A percentile compares a stretch with the other conserved stretches of the same genome.
phyloP scores from a whole-genome alignment of 2,329 filamentous ascomycete species.

The Paecilomyces sp. region DNA sequence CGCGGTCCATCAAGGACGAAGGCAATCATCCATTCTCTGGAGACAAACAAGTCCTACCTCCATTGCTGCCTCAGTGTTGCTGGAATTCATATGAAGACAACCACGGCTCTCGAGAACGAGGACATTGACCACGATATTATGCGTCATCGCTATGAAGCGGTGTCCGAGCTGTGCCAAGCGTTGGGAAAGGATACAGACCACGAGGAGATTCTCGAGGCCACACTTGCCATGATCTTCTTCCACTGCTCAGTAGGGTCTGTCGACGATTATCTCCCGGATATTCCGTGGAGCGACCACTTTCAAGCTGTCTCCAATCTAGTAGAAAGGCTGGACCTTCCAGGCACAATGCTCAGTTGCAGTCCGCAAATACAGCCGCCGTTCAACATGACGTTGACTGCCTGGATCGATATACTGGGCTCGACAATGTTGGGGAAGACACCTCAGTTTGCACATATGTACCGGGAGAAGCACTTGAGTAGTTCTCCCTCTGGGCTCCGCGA shows the following conservation, averaged over 20 bases:
- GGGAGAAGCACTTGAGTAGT: slow-evolving; percentile 73
- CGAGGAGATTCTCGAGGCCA: slow-evolving; percentile 82
- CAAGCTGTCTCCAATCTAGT: slow-evolving; percentile 81
- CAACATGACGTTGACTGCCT: slow-evolving; percentile 83
- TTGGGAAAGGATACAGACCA: slow-evolving; percentile 76
- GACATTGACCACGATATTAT: slow-evolving; percentile 88
- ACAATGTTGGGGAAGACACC: slow-evolving; percentile 86
- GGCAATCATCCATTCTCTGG: slow-evolving; percentile 77
- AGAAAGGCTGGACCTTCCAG: slow-evolving; percentile 72
- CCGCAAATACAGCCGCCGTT: slow-evolving; percentile 66
- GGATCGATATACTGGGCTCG: slow-evolving; percentile 95
- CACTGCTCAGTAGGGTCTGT: slow-evolving; percentile 84
- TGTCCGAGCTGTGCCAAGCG: slow-evolving; percentile 76
- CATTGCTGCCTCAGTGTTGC: slow-evolving; percentile 94
- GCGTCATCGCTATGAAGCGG: slow-evolving; percentile 81
- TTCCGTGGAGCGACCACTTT: slow-evolving; percentile 96
- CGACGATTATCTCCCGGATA: slow-evolving; percentile 79
- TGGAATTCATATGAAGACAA: slow-evolving; percentile 84
- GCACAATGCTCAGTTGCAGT: slow-evolving; percentile 55
- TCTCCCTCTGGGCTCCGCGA: slow-evolving; percentile 70
- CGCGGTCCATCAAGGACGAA: slow-evolving; percentile 74
- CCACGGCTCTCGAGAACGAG: slow-evolving; percentile 57
- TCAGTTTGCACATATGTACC: slow-evolving; percentile 88
- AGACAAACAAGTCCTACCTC: slow-evolving; percentile 86
- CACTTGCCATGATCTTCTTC: slow-evolving; percentile 92